Conservation (phyloP, 192 early-diverging fungal species). For the Gigaspora rosea region DNA sequence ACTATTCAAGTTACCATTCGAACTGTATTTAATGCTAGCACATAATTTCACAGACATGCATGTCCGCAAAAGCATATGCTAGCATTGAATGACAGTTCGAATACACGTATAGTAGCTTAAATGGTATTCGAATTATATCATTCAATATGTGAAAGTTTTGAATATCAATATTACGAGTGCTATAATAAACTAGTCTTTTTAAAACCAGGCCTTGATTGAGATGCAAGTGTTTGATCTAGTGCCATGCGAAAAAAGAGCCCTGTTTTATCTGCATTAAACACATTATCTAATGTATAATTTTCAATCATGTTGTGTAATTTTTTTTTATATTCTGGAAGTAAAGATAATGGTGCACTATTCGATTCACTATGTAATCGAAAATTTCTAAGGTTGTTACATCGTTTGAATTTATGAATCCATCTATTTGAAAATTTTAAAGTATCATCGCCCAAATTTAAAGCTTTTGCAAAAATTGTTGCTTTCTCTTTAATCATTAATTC, state of each 20-base stretch:
- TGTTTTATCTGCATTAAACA: slow-evolving; percentile 14
- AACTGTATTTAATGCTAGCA: too few relatives aligned
- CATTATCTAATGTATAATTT: not conserved
- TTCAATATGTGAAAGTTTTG: too few relatives aligned
- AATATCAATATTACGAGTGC: not conserved
- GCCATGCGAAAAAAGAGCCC: not conserved
- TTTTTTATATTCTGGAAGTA: too few relatives aligned
- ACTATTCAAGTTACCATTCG: too few relatives aligned
- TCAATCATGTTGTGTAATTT: not conserved
- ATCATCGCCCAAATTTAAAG: not conserved
- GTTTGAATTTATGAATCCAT: not conserved
- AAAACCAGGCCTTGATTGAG: not conserved
- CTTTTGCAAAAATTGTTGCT: not conserved
- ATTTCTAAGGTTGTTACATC: not conserved
- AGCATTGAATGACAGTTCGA: too few relatives aligned
- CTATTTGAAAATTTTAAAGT: not conserved
- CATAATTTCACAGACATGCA: too few relatives aligned
- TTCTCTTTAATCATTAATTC: not conserved
- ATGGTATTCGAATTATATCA: too few relatives aligned
- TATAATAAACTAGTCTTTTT: not conserved
- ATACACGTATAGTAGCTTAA: too few relatives aligned
- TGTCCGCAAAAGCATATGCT: too few relatives aligned
- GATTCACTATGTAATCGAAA: not conserved
- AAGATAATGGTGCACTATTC: too few relatives aligned
- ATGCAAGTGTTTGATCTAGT: not conserved